phyloP scores from a whole-genome alignment of 495 filamentous ascomycete species.

The Penicillium simplicissimum region DNA sequence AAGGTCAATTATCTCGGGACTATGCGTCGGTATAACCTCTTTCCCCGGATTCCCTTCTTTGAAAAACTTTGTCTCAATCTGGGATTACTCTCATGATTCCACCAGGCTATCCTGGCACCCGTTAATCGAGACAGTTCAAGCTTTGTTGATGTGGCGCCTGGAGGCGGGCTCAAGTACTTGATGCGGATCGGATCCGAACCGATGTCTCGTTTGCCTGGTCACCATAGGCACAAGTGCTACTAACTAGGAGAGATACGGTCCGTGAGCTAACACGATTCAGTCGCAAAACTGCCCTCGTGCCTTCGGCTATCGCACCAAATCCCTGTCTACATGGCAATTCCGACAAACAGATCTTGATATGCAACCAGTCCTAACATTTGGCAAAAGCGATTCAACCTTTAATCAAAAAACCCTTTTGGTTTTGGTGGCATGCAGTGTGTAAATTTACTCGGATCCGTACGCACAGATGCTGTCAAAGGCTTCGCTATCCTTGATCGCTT shows the following conservation, averaged over 20 bases:
- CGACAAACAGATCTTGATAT: not conserved
- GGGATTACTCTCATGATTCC: not conserved
- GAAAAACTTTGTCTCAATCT: too few relatives aligned
- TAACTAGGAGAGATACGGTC: not conserved
- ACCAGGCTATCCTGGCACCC: too few relatives aligned
- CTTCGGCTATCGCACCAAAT: not conserved
- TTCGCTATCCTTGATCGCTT: not conserved
- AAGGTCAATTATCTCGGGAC: too few relatives aligned
- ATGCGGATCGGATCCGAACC: not conserved
- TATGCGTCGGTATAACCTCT: too few relatives aligned
- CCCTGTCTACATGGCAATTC: not conserved
- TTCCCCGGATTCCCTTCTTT: too few relatives aligned
- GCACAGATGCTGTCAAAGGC: not conserved
- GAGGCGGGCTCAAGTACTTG: not conserved
- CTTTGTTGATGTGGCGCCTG: not conserved
- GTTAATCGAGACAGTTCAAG: not conserved
- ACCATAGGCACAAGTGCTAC: not conserved
- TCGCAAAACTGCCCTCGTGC: not conserved
- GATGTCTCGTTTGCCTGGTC: not conserved
- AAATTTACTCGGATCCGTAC: not conserved
- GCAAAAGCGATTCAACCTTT: not conserved
- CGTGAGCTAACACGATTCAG: not conserved
- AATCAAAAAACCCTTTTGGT: not conserved
- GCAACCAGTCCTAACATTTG: not conserved
- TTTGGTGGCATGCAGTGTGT: not conserved